A percentile compares a stretch with the other conserved stretches of the same genome.
Evolutionary conservation across 768 basidiomycete genomes (phyloP).

Genomic region (Lactarius quietus): DNA sequence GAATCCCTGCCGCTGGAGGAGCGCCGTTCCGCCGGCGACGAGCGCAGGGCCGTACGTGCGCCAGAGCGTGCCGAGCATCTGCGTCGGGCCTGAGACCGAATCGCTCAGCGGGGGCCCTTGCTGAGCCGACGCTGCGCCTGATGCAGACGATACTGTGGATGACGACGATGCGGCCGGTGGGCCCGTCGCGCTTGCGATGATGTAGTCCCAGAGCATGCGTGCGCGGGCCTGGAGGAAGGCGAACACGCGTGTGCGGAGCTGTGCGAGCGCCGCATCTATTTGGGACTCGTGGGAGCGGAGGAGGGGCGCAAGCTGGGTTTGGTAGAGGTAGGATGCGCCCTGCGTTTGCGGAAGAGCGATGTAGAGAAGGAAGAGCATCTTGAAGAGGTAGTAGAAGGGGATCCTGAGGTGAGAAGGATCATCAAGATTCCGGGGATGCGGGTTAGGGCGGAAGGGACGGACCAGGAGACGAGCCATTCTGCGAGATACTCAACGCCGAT

Average conservation of each 20-base stretch:
- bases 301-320: slow-evolving; percentile 73
- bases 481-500: slow-evolving; percentile 78
- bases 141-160: slow-evolving; percentile 26
- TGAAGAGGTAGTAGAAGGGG: slow-evolving; percentile 82
- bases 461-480: slow-evolving; percentile 89
- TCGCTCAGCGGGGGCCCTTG: slow-evolving; percentile 48
- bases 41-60: slow-evolving; percentile 72
- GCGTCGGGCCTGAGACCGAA: slow-evolving; percentile 59
- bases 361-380: slow-evolving; percentile 83
- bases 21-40: slow-evolving; percentile 60
- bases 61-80: slow-evolving; percentile 68
- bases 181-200: slow-evolving; percentile 49
- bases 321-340: slow-evolving; percentile 85
- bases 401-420: slow-evolving; percentile 49
- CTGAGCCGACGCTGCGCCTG: slow-evolving; percentile 30
- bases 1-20: slow-evolving; percentile 51
- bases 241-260: slow-evolving; percentile 56
- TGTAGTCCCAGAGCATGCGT: slow-evolving; percentile 61
- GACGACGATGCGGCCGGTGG: slow-evolving; percentile 29
- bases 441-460: slow-evolving; percentile 31
- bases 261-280: slow-evolving; percentile 78
- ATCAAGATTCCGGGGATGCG: slow-evolving; percentile 21
- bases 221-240: slow-evolving; percentile 61
- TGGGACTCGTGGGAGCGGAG: slow-evolving; percentile 77
- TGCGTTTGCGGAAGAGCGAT: slow-evolving; percentile 87